Evolutionary conservation across 1,139 yeast species (phyloP).

Genomic region (Candida albicans): DNA sequence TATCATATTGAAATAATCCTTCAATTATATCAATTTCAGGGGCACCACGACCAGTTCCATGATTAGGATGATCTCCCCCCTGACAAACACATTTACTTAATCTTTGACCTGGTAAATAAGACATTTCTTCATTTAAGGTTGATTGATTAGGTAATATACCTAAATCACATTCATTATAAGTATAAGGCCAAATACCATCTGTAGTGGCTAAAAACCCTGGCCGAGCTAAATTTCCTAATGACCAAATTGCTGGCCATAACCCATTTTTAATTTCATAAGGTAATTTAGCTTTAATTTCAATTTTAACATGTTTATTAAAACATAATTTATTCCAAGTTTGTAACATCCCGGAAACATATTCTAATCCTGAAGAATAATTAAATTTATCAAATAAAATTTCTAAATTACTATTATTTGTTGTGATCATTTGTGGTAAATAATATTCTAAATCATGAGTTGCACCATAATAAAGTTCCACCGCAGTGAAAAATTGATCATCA

Average conservation of each 20-base stretch:
- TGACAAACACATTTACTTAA: slow-evolving; percentile 26
- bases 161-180: slow-evolving; percentile 31
- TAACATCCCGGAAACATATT: slow-evolving; percentile 31
- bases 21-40: slow-evolving; percentile 36
- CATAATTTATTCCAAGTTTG: slow-evolving; percentile 35
- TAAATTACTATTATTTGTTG: slow-evolving; percentile 27
- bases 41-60: slow-evolving; percentile 33
- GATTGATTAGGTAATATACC: slow-evolving; percentile 34
- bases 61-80: slow-evolving; percentile 32
- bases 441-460: slow-evolving; percentile 34
- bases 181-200: slow-evolving; percentile 37
- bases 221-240: slow-evolving; percentile 32
- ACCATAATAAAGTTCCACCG: slow-evolving; percentile 29
- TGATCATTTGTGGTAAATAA: slow-evolving; percentile 31
- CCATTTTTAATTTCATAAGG: slow-evolving; percentile 26
- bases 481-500: slow-evolving; percentile 34
- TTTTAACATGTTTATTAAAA: slow-evolving; percentile 26
- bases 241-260: slow-evolving; percentile 36
- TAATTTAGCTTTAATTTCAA: slow-evolving; percentile 26
- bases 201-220: slow-evolving; percentile 33
- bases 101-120: slow-evolving; percentile 32
- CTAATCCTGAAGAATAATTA: slow-evolving; percentile 25
- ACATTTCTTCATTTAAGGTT: slow-evolving; percentile 27
- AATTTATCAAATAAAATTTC: slow-evolving; percentile 24
- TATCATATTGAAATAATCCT: slow-evolving; percentile 24